Base-by-base conservation (phyloP, 2,329 filamentous ascomycete genomes). In the Calonectria pseudoturangicola region DNA sequence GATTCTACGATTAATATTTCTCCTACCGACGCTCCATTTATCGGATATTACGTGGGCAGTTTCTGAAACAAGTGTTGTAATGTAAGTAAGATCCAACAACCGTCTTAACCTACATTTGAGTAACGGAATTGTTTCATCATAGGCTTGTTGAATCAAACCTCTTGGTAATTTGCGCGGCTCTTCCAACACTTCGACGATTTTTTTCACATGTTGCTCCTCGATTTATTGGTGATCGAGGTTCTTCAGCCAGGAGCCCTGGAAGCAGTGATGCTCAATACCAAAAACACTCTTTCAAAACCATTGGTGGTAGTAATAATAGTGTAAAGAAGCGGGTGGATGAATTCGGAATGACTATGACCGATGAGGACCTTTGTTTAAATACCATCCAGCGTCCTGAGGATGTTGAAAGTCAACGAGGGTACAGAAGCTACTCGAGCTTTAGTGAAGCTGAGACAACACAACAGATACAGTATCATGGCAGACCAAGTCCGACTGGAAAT, bases 141-240 rank as follows among this genome's bases (percentile, higher is more conserved):
- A 76, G 74, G 13, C 69, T 76, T 16, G 72, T 68, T 0, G 72
- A 76, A 47, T 65, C 74, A 7, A 76, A 76, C 3, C 74, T 76
- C 9, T 74, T 74, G 2, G 72, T 71, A 4, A 73, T 76, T 7
- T 76, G 74, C 12, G 74, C 60, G 4, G 66, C 68, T 5, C 58
- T 76, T 0, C 67, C 74, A 2, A 76, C 74, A 1, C 16, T 76
- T 25, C 72, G 74, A 0, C 74, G 62, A 1, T 76, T 76, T 15
- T 9, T 76, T 25, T 74, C 69, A 12, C 72, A 76, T 18, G 51
- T 76, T n/a, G 72, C 51, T 1, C 74, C 74, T 16, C 72, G 54
- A 28, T 66, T 76, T 36, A 25, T 56, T 39, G 50, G 50, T 9
- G 50, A 56, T 3, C 30, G 50, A 21, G 30, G 28, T 13, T 56